Conservation (phyloP, 140 eudicot genomes). For the Cichorium intybus region DNA sequence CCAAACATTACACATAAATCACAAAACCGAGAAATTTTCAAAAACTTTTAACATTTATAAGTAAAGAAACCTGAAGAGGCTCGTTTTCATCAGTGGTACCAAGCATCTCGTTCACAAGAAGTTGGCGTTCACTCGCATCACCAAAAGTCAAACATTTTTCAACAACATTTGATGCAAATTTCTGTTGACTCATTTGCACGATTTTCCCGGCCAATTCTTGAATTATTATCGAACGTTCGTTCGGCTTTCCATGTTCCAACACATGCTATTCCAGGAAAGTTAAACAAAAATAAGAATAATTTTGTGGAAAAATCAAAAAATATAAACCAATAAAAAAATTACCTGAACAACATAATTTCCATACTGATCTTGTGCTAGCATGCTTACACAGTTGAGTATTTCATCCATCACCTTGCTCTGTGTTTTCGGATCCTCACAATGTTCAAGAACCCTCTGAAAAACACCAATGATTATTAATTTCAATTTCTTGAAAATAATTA, state of each 20-base stretch:
- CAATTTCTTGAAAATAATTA: neutral
- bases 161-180: conserved; percentile 91
- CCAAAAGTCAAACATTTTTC: conserved; percentile 92
- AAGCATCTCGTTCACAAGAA: conserved; percentile 88
- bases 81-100: conserved; percentile 94
- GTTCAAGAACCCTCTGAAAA: conserved; percentile 72
- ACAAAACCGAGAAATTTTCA: neutral
- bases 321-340: neutral
- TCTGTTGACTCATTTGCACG: conserved; percentile 95
- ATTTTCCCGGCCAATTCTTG: conserved; percentile 78
- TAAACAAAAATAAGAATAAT: conserved; percentile 2
- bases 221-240: conserved; percentile 71
- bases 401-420: conserved; percentile 81
- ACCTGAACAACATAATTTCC: conserved; percentile 89
- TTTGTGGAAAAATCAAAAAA: neutral
- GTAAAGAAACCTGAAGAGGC: conserved; percentile 80
- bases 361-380: conserved; percentile 80
- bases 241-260: conserved; percentile 83
- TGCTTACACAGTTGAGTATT: conserved; percentile 67
- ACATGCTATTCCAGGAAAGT: conserved; percentile 53
- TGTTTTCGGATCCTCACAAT: conserved; percentile 59
- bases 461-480: neutral
- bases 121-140: conserved; percentile 59
- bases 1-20: neutral
- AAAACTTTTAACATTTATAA: neutral